Conservation (phyloP, 305 asterid species). For the Rubia balearica region DNA sequence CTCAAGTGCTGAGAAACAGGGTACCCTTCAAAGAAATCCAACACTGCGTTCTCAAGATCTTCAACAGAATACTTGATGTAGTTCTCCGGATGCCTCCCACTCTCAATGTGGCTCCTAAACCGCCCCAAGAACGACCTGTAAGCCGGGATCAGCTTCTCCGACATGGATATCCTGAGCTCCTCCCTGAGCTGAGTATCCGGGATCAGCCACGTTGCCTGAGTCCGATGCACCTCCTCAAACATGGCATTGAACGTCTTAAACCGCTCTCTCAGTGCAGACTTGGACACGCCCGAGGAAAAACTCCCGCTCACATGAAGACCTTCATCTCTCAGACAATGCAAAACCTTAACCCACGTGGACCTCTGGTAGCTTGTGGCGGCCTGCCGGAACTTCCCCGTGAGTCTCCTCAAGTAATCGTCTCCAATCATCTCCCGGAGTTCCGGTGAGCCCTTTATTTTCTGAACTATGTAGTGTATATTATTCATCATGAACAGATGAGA, state of each 20-base stretch:
- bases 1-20: constrained; percentile 38
- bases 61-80: constrained; percentile 46
- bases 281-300: constrained; percentile 44
- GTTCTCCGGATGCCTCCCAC: constrained; percentile 50
- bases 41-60: constrained; percentile 42
- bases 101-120: constrained; percentile 39
- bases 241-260: constrained; percentile 48
- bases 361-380: constrained; percentile 46
- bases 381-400: constrained; percentile 26
- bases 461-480: constrained; percentile 35
- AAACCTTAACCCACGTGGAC: constrained; percentile 43
- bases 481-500: constrained; percentile 43
- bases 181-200: constrained; percentile 50
- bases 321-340: constrained; percentile 45
- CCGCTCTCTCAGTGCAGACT: constrained; percentile 41
- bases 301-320: constrained; percentile 40
- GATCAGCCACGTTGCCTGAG: constrained; percentile 43
- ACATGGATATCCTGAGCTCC: constrained; percentile 42
- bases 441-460: constrained; percentile 30
- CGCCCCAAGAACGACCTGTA: constrained; percentile 47
- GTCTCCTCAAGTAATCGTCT: constrained; percentile 27
- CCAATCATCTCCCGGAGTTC: constrained; percentile 40
- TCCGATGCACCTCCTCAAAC: constrained; percentile 52
- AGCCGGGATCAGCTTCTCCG: constrained; percentile 42
- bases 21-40: constrained; percentile 47